Base-by-base conservation (phyloP, 2,329 filamentous ascomycete genomes). In the Stagonosporopsis tanaceti region DNA sequence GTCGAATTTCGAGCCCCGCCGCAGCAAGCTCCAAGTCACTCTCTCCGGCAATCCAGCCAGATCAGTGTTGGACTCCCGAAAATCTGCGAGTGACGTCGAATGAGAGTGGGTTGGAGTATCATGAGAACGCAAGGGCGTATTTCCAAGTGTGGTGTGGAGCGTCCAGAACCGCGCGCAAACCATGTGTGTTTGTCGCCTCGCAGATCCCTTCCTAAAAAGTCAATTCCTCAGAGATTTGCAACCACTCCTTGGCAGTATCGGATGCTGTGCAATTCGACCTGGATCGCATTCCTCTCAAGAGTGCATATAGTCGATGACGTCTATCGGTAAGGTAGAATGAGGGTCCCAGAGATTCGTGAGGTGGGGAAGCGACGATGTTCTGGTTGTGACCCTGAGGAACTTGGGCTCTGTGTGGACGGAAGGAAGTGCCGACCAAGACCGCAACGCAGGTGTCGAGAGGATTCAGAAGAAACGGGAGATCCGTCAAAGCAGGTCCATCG, bases 161-260 rank as follows among this genome's bases (percentile, higher is more conserved):
- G 39, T 53, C 48, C 39, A 50, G 44, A 48, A 45, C 44, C 38
- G 44, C 39, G 54, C 54, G 39, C 48, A 57, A 34, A 32, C 47
- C 53, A 50, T 46, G 39, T 39, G 48, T 39, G 41, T 57, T 37
- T 53, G 38, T 47, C 32, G 50, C 42, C 47, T 41, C 55, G 65
- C 63, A 59, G 65, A 69, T 67, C 67, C 3, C 28, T 67, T 55
- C 52, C 65, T 54, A 12, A 59, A 64, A 24, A 59, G 53, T 44
- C 52, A 46, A 56, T 51, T 61, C 50, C 55, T 63, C 62, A 57
- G 59, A 56, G 61, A 67, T 66, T 60, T 50, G 55, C 64, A 40
- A 54, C 41, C 52, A 47, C 35, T 50, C 40, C 62, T 66, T 68
- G 64, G 67, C 61, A 50, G 50, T 22, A 48, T 45, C 41, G 56